Evolutionary conservation across 441 rosid species (phyloP).

Genomic region (Bocquillonia castaneifolia): DNA sequence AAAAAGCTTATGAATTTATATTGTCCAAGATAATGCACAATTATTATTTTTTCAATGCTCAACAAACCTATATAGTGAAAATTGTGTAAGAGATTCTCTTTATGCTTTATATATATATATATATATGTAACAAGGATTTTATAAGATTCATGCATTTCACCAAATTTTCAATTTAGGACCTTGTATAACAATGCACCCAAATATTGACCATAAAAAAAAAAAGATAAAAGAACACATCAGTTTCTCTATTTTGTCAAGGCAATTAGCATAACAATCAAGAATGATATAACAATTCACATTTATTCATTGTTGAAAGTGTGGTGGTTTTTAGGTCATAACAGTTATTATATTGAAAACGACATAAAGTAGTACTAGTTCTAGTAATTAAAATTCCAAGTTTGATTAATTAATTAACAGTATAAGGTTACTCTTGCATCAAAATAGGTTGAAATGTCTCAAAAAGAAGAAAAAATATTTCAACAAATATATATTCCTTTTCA

Average conservation of each 20-base stretch:
- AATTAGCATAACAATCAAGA: not conserved
- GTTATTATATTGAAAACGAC: not conserved
- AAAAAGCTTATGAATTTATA: too few species aligned
- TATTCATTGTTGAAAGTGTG: not conserved
- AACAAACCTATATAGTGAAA: too few species aligned
- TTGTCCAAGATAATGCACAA: too few species aligned
- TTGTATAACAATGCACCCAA: not conserved
- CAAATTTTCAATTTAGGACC: not conserved
- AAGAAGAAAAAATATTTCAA: not conserved
- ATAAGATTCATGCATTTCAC: not conserved
- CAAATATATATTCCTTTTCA: not conserved
- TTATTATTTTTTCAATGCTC: too few species aligned
- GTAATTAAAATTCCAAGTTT: not conserved
- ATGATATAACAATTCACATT: not conserved
- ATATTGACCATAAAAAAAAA: not conserved
- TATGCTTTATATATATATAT: too few species aligned
- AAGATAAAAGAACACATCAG: not conserved
- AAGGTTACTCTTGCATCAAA: not conserved
- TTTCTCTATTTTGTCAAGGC: not conserved
- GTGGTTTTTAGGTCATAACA: not conserved
- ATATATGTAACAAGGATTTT: too few species aligned
- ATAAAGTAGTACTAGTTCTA: not conserved
- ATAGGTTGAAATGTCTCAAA: not conserved
- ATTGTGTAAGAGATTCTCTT: too few species aligned
- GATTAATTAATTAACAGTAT: too few species aligned